Evolutionary conservation across 2,329 filamentous ascomycete species (phyloP).

Genomic region (Leptographium lundbergii): DNA sequence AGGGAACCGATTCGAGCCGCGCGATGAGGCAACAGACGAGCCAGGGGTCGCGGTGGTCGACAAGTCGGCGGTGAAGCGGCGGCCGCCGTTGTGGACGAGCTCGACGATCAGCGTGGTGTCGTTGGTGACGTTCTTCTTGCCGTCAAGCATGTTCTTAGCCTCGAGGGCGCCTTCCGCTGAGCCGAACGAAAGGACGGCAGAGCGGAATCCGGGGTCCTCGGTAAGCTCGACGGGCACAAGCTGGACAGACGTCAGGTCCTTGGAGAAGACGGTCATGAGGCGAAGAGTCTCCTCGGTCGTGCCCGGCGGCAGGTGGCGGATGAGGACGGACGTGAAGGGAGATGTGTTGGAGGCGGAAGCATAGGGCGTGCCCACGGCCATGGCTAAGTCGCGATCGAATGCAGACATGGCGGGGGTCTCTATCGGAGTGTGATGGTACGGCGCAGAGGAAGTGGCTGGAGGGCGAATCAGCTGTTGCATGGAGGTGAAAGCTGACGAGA

Average conservation of each 20-base stretch:
- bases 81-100: constrained; percentile 30
- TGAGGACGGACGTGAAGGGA: constrained; percentile 30
- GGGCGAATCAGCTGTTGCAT: constrained; percentile 27
- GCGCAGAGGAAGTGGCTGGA: constrained; percentile 18
- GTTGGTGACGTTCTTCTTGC: constrained; percentile 37
- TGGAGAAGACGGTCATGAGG: constrained; percentile 46
- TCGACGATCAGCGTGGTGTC: constrained; percentile 44
- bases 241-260: constrained; percentile 39
- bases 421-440: constrained; percentile 16
- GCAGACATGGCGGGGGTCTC: constrained; percentile 19
- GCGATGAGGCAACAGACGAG: constrained; percentile 30
- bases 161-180: constrained; percentile 39
- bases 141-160: constrained; percentile 44
- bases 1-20: constrained; percentile 40
- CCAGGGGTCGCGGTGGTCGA: constrained; percentile 17
- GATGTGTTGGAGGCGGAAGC: constrained; percentile 18
- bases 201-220: constrained; percentile 35
- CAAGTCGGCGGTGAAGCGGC: constrained; percentile 15
- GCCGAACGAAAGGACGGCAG: constrained; percentile 41
- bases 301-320: constrained; percentile 40
- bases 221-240: constrained; percentile 36
- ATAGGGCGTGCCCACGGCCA: constrained; percentile 19
- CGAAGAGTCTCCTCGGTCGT: constrained; percentile 41
- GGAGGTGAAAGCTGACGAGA: constrained; percentile 29
- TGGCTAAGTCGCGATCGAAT: constrained; percentile 20